Conservation (phyloP, 352 stramenopile genomes). For the Phytophthora rubi region DNA sequence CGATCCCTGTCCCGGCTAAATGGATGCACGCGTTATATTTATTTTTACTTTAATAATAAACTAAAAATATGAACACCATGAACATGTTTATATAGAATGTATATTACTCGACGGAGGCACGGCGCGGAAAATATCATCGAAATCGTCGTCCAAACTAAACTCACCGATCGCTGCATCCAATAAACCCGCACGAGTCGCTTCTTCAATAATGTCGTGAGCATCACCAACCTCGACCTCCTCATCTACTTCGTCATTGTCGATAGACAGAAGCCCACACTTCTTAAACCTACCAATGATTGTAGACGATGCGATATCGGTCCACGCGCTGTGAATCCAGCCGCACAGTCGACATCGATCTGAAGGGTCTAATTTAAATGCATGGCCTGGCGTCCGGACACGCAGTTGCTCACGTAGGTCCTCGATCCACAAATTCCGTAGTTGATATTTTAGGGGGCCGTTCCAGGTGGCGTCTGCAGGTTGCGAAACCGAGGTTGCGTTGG, state of each 20-base stretch:
- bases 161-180: background rate
- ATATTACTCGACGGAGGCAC: too few relatives aligned
- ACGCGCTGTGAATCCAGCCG: background rate
- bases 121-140: background rate
- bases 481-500: background rate
- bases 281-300: too few relatives aligned
- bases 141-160: background rate
- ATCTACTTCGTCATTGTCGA: too few relatives aligned
- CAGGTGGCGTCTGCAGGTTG: constrained; percentile 1
- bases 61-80: too few relatives aligned
- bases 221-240: too few relatives aligned
- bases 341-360: background rate
- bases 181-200: too few relatives aligned
- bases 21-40: too few relatives aligned
- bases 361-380: background rate
- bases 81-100: too few relatives aligned
- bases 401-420: background rate
- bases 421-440: background rate
- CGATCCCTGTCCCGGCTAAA: too few relatives aligned
- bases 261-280: too few relatives aligned
- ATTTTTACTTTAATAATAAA: too few relatives aligned
- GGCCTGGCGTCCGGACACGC: background rate
- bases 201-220: too few relatives aligned
- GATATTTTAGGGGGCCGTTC: background rate
- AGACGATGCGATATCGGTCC: background rate